Evolutionary conservation across 495 filamentous ascomycete genomes (phyloP).

Genomic region (Talaromyces stipitatus): DNA sequence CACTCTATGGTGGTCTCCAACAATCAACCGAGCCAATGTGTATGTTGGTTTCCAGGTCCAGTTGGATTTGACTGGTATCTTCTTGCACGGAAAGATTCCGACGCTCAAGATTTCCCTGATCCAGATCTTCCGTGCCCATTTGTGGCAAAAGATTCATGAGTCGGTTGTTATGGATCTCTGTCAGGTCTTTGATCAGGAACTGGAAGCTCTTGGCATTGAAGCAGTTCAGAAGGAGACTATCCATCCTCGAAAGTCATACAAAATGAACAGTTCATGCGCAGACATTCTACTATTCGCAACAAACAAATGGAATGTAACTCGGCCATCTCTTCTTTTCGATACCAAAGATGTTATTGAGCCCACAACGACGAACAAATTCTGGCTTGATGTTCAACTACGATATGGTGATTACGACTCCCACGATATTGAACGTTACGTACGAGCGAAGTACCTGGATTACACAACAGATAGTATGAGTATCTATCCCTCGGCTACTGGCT

Average conservation of each 20-base stretch:
- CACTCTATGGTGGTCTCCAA: slow-evolving; percentile 96
- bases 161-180: slow-evolving; percentile 99
- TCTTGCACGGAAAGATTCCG: slow-evolving; percentile 98
- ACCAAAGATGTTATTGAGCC: slow-evolving; percentile 94
- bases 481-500: slow-evolving; percentile 93
- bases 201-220: slow-evolving; percentile 94
- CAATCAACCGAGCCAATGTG: slow-evolving; percentile 54
- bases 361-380: slow-evolving; percentile 98
- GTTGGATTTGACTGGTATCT: slow-evolving; percentile 96
- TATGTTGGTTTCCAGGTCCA: slow-evolving; percentile 96
- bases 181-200: slow-evolving; percentile 97
- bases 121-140: slow-evolving; percentile 98
- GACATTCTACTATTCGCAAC: slow-evolving; percentile 97
- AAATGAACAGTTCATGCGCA: slow-evolving; percentile 99
- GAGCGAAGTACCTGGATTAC: slow-evolving; percentile 98
- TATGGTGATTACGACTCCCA: slow-evolving; percentile 99
- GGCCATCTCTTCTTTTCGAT: slow-evolving; percentile 87
- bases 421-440: slow-evolving; percentile 95
- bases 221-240: slow-evolving; percentile 99
- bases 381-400: slow-evolving; percentile 95
- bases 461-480: slow-evolving; percentile 99
- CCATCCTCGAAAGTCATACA: slow-evolving; percentile 98
- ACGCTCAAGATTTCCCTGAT: slow-evolving; percentile 98
- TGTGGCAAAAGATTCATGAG: slow-evolving; percentile 99
- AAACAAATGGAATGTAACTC: slow-evolving; percentile 97